A percentile compares a stretch with the other conserved stretches of the same genome.
Conservation (phyloP, 1,139 yeast genomes). For the Debaryomycetaceae sp. region DNA sequence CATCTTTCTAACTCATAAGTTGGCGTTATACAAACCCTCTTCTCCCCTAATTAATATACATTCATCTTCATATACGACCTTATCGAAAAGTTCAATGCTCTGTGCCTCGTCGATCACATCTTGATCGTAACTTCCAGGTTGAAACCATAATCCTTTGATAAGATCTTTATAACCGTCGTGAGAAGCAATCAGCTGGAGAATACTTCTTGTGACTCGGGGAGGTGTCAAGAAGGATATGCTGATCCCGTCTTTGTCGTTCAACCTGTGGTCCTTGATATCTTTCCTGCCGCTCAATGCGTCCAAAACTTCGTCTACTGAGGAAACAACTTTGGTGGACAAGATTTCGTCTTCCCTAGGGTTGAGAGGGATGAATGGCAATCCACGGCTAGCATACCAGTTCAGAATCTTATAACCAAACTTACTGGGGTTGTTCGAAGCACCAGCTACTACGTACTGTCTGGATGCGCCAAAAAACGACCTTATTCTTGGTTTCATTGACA, state of each 20-base stretch:
- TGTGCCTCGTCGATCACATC: conserved; percentile 45
- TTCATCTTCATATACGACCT: conserved; percentile 55
- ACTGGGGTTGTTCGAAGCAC: conserved; percentile 63
- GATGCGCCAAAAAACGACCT: conserved; percentile 48
- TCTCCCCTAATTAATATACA: conserved; percentile 74
- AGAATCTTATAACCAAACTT: conserved; percentile 74
- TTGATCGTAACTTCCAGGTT: conserved; percentile 70
- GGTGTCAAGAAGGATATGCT: conserved; percentile 72
- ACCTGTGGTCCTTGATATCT: conserved; percentile 23
- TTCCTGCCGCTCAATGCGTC: conserved; percentile 20
- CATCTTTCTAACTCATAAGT: conserved; percentile 12
- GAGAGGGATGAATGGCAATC: conserved; percentile 62
- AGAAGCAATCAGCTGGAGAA: conserved; percentile 40
- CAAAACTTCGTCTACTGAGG: conserved; percentile 32
- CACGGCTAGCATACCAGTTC: conserved; percentile 60
- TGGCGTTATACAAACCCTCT: conserved; percentile 39
- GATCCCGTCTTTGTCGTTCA: conserved; percentile 37
- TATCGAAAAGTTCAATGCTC: conserved; percentile 38
- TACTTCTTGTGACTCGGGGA: conserved; percentile 51
- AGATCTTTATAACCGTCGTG: conserved; percentile 25
- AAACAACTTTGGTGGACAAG: conserved; percentile 40
- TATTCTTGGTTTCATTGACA: conserved; percentile 41
- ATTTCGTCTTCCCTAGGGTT: conserved; percentile 55
- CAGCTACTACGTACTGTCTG: conserved; percentile 64
- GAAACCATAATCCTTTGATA: conserved; percentile 72